These are phyloP conservation scores for Linum lewisii DNA, from an alignment of 345 rosid species.

Conservation along the genomic window DNA sequence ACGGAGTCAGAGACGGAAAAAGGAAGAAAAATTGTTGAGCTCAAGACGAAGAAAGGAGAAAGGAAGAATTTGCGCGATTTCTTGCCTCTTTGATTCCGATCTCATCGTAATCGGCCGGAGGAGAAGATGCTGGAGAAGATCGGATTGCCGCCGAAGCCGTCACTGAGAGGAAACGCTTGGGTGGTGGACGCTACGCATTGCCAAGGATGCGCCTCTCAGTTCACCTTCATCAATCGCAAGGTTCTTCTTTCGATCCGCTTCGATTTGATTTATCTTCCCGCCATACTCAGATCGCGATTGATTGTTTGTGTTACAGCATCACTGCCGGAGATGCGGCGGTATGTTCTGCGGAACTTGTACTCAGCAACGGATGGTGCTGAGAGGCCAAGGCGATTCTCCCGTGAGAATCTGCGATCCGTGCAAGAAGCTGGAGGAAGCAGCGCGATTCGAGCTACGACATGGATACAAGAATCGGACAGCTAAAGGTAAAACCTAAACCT, in stretches of 20 bases:
- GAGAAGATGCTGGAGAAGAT: constrained; percentile 75
- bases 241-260: constrained; percentile 18
- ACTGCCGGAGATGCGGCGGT: constrained; percentile 95
- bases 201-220: constrained; percentile 90
- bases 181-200: constrained; percentile 85
- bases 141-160: constrained; percentile 83
- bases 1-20: too few species aligned
- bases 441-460: constrained; percentile 74
- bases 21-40: too few species aligned
- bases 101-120: not conserved
- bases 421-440: constrained; percentile 82
- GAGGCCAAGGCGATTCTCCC: constrained; percentile 88
- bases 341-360: constrained; percentile 72
- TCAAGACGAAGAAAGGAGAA: too few species aligned
- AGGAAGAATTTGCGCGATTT: too few species aligned
- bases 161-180: constrained; percentile 69
- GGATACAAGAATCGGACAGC: constrained; percentile 46
- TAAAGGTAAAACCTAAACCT: constrained; percentile 34
- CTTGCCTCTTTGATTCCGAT: not conserved
- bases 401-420: constrained; percentile 93
- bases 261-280: not conserved
- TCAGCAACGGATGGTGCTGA: constrained; percentile 62
- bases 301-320: constrained; percentile 49
- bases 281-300: not conserved
- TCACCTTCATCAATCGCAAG: constrained; percentile 98